Evolutionary conservation across 1,284 basidiomycete species (phyloP), one percentile per base, ranked within the genome.

Genomic region (Kwoniella shivajii): DNA sequence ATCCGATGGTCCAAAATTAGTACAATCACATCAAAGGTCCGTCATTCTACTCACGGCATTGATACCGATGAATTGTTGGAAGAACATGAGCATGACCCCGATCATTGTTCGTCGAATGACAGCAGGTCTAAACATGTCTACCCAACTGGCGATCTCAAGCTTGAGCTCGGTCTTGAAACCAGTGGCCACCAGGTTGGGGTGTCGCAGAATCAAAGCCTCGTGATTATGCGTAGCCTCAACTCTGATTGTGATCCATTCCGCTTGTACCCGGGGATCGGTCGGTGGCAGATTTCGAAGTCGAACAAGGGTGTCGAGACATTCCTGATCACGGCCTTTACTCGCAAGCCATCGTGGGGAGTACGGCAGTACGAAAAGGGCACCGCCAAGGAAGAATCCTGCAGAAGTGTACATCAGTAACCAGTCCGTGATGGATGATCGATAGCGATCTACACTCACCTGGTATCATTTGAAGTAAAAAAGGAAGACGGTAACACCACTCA

Each of bases 321-420:
- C 73, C 37, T 64, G 37, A 45, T 77, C 72, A 11, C 68, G 56
- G 6, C 73, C 73, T 3, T 37, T 37, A 27, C 82, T 81, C 0
- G 85, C 78, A 14, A 87, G 84, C 86, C 67, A 79, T 80, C 37
- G 85, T 83, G 66, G 86, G 72, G 74, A 86, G 84, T 46, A 84
- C 78, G 53, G 84, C 80, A 41, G 69, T n/a, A 59, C 45, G 49
- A 57, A 66, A 39, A 65, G 60, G 6, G 83, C 84, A 26, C 84
- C 65, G 10, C 49, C 34, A 2, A 60, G 44, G 44, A 57, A 11
- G 14, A 60, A 20, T 24, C 57, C 57, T 58, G 31, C 6, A 24
- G 26, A 5, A n/a, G 9, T 11, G 59, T 60, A 16, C 20, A n/a
- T 44, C 46, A 66, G 61, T 24, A 64, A 29, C 13, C 13, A 26